Evolutionary conservation across 306 rosid genomes (phyloP).

Genomic region (Cicer pinnatifidum): DNA sequence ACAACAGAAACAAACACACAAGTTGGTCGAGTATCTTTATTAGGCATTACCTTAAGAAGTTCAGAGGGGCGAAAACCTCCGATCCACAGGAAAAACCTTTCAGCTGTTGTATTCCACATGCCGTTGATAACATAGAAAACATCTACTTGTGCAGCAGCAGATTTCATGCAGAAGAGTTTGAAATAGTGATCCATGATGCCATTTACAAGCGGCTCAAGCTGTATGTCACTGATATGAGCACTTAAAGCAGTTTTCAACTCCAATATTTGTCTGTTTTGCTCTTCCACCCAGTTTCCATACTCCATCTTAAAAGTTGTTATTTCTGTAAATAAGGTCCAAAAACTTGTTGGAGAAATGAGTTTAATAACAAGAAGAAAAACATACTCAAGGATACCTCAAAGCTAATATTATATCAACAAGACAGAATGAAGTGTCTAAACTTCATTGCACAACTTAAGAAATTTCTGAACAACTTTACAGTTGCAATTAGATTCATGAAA

Average conservation of each 20-base stretch:
- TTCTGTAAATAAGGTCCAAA: slow-evolving; percentile 54
- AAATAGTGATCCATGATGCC: slow-evolving; percentile 72
- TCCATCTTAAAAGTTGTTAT: slow-evolving; percentile 73
- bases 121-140: slow-evolving; percentile 84
- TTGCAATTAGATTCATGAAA: no score
- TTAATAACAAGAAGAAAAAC: slow-evolving; percentile 19
- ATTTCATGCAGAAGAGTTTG: slow-evolving; percentile 78
- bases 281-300: slow-evolving; percentile 84
- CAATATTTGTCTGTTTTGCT: slow-evolving; percentile 64
- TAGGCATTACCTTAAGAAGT: slow-evolving; percentile 71
- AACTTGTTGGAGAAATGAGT: slow-evolving; percentile 21
- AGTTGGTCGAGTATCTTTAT: neutral
- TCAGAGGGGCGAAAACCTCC: slow-evolving; percentile 98
- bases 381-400: slow-evolving; percentile 3
- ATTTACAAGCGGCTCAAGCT: slow-evolving; percentile 70
- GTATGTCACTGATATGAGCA: slow-evolving; percentile 61
- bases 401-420: neutral
- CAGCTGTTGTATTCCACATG: slow-evolving; percentile 89
- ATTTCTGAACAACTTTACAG: no score
- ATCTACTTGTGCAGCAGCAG: slow-evolving; percentile 81
- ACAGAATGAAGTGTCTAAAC: slow-evolving; percentile 20
- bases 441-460: neutral
- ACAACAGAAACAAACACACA: neutral
- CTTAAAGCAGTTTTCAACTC: slow-evolving; percentile 71
- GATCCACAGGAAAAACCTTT: slow-evolving; percentile 84